Percentiles rank a stretch among this genome's conserved stretches.
These are phyloP conservation scores for Trichoderma semiorbis DNA, from an alignment of 2,329 filamentous ascomycete genomes.

Conservation along the genomic window DNA sequence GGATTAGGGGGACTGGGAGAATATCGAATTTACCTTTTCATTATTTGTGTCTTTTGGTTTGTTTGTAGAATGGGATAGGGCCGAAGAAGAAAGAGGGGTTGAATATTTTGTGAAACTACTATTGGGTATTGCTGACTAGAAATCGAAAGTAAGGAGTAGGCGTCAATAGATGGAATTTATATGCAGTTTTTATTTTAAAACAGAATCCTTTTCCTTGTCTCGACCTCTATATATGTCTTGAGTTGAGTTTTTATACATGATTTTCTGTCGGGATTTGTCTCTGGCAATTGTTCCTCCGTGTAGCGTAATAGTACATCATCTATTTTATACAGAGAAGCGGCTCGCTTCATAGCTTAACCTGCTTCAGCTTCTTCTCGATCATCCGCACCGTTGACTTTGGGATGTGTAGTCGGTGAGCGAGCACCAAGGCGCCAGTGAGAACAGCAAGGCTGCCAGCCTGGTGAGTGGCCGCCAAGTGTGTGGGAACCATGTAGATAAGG, in stretches of 20 bases:
- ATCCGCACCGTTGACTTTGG: slow-evolving; percentile 62
- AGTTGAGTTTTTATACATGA: slow-evolving; percentile 14
- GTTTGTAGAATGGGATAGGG: background rate
- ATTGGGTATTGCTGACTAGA: background rate
- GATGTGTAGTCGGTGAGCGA: slow-evolving; percentile 74
- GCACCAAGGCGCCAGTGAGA: slow-evolving; percentile 74
- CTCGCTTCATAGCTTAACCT: slow-evolving; percentile 20
- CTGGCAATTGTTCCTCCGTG: background rate
- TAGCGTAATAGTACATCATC: background rate
- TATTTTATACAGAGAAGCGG: background rate
- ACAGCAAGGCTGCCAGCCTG: slow-evolving; percentile 87
- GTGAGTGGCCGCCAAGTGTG: slow-evolving; percentile 81
- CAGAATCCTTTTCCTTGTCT: background rate
- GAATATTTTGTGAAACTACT: background rate
- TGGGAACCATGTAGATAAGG: slow-evolving; percentile 89
- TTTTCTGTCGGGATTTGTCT: background rate
- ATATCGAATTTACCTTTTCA: background rate
- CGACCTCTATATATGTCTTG: background rate
- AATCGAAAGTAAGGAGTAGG: background rate
- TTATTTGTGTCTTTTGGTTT: background rate
- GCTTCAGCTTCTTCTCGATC: slow-evolving; percentile 50
- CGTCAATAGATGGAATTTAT: slow-evolving; percentile 1
- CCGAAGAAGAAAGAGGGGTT: background rate
- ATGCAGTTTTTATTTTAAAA: background rate
- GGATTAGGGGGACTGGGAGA: background rate